Percentiles rank a stretch among this genome's conserved stretches.
Evolutionary conservation across 768 basidiomycete genomes (phyloP).

Genomic region (Kwoniella bestiolae): DNA sequence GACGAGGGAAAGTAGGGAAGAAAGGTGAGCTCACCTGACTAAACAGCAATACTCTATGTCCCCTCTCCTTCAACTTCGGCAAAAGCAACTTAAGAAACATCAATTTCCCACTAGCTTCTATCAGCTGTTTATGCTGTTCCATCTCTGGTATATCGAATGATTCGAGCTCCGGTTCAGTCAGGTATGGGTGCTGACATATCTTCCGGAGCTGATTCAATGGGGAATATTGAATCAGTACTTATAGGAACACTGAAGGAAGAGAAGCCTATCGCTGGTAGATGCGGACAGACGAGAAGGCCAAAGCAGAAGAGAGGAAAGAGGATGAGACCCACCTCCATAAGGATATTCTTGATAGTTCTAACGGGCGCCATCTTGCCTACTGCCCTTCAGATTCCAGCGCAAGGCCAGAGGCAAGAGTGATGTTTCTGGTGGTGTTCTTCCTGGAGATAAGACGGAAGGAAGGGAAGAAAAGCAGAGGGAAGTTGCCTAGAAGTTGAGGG

Average conservation of each 20-base stretch:
- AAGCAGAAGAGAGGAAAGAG: background rate
- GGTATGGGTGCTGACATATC: constrained; percentile 78
- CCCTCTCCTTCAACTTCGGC: constrained; percentile 79
- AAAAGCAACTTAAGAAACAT: constrained; percentile 74
- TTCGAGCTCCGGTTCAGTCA: constrained; percentile 79
- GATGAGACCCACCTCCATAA: constrained; percentile 50
- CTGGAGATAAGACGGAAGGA: background rate
- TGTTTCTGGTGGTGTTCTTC: background rate
- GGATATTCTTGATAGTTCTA: constrained; percentile 42
- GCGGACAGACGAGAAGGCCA: too few species aligned
- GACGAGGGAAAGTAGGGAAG: background rate
- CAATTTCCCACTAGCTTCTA: constrained; percentile 84
- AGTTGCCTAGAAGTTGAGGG: background rate
- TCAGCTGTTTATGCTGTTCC: constrained; percentile 77
- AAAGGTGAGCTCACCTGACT: constrained; percentile 68
- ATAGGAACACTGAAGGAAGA: too few species aligned
- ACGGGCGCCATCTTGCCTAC: constrained; percentile 36
- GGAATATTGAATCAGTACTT: too few species aligned
- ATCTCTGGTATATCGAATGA: constrained; percentile 64
- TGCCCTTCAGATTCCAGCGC: background rate
- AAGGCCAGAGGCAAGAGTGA: constrained; percentile 11
- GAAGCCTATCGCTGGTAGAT: too few species aligned
- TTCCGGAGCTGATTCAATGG: constrained; percentile 45
- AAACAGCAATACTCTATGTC: constrained; percentile 87
- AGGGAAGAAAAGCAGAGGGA: background rate